Base-by-base conservation (phyloP, 2,329 filamentous ascomycete genomes). In the Chrysosporium keratinophilum region DNA sequence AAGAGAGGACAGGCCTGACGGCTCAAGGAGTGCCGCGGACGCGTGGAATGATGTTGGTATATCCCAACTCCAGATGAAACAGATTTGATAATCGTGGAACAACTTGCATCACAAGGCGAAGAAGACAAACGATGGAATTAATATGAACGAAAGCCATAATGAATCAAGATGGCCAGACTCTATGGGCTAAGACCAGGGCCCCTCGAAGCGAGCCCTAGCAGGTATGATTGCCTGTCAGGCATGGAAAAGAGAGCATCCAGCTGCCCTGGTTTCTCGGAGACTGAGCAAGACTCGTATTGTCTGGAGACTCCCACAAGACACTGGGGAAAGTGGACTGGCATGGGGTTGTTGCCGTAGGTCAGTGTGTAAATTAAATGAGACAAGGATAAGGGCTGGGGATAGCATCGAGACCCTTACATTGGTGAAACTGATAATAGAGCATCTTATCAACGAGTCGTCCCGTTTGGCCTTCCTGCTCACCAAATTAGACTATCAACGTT, bases 21-120 rank as follows among this genome's bases (percentile, higher is more conserved):
- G 56, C 54, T 55, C 54, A 54, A 50, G 57, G 54, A 59, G 48
- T 54, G 51, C 23, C 55, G 44, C 42, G n/a, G 15, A 20, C 23
- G 15, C 5, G 23, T 7, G 23, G 23, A 28, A 28, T 28, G 23
- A 28, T 28, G 28, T 31, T 50, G 48, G 48, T 50, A 42, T 35
- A 43, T 40, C 48, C 37, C 48, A 35, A 20, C 19, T 42, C n/a
- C 9, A 42, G 28, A 23, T 43, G 48, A 56, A 56, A 53, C 54
- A 50, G 53, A 46, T 47, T 42, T 28, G 31, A 56, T 49, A 19
- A 35, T 31, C 15, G 45, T 47, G 44, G 53, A 33, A 50, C 42
- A 52, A 49, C 5, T 23, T 37, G 20, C 20, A 17, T 49, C 11
- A 40, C 12, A 40, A 34, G 33, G 19, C 7, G 9, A 46, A 44